A percentile compares a stretch with the other conserved stretches of the same genome.
Evolutionary conservation across 805 yeast species (phyloP).

Genomic region (Yamadazyma sp.): DNA sequence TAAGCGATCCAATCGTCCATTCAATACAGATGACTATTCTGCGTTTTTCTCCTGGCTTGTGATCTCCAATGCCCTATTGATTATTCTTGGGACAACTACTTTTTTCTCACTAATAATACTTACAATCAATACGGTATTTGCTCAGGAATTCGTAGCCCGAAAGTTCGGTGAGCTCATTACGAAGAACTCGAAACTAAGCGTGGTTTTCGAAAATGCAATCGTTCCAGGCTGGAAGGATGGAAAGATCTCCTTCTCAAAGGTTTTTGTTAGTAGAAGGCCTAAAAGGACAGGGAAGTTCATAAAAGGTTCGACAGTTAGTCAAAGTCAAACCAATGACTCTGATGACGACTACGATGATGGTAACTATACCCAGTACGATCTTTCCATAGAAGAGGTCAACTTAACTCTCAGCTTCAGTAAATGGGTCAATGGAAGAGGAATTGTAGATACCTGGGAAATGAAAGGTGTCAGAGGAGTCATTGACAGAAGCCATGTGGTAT

Average conservation of each 20-base stretch:
- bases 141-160: constrained; percentile 84
- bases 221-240: constrained; percentile 94
- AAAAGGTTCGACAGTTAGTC: constrained; percentile 49
- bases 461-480: constrained; percentile 89
- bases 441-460: constrained; percentile 70
- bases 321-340: constrained; percentile 36
- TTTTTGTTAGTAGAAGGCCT: constrained; percentile 85
- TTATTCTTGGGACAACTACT: constrained; percentile 88
- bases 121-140: constrained; percentile 78
- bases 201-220: constrained; percentile 89
- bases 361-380: constrained; percentile 92
- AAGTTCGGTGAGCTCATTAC: constrained; percentile 82
- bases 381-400: constrained; percentile 82
- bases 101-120: constrained; percentile 78
- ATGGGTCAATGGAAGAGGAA: constrained; percentile 90
- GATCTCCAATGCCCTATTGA: constrained; percentile 78
- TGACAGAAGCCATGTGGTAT: constrained; percentile 82
- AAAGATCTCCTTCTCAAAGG: constrained; percentile 77
- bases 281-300: constrained; percentile 51
- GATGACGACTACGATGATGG: constrained; percentile 69
- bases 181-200: constrained; percentile 75
- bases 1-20: constrained; percentile 75
- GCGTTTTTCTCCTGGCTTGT: constrained; percentile 92
- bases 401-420: constrained; percentile 77
- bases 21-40: constrained; percentile 86